Base-by-base conservation (phyloP, 2,329 filamentous ascomycete genomes). In the Arthrobotrys conoides region DNA sequence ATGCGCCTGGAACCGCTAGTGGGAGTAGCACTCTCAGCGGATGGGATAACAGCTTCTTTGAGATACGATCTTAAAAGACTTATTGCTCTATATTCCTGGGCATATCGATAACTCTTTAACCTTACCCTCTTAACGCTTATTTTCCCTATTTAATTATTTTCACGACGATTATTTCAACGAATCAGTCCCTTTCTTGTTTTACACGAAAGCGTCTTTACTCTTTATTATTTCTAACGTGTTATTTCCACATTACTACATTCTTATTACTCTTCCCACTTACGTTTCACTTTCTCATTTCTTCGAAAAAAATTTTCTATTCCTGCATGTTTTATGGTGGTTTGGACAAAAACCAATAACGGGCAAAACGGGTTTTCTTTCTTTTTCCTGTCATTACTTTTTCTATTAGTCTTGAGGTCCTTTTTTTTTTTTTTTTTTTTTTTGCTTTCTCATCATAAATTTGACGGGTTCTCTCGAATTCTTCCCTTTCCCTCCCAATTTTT, bases 11-110 rank as follows among this genome's bases (percentile, higher is more conserved):
- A 14, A 30, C 46, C 9, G 18, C 53, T n/a, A 38, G 55, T 30
- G 44, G 71, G 64, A 73, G 55, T 46, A 64, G 64, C 18, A 68
- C 48, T 27, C 38, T 79, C 51, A 57, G 63, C 14, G 68, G 68
- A 8, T 79, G 76, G 76, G 70, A 79, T 66, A 79, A 63, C 12
- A 70, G 63, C n/a, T 69, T 79, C 44, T 79, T 79, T 20, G 69
- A 69, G 46, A 38, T 79, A 18, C 63, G 65, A 36, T 57, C 63
- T 27, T 71, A 24, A 72, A 16, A 9, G n/a, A 1, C 8, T 16
- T 22, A 6, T 48, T 48, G n/a, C 3, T 41, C 16, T 4, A n/a
- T 5, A 16, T 16, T n/a, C 12, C 12, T 41, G 14, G 5, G 38
- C 3, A 14, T 16, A 41, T 41, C 14, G 14, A n/a, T 41, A 41